A percentile compares a stretch with the other conserved stretches of the same genome.
phyloP scores from a whole-genome alignment of 768 basidiomycete species.

The Rhodotorula paludigena region DNA sequence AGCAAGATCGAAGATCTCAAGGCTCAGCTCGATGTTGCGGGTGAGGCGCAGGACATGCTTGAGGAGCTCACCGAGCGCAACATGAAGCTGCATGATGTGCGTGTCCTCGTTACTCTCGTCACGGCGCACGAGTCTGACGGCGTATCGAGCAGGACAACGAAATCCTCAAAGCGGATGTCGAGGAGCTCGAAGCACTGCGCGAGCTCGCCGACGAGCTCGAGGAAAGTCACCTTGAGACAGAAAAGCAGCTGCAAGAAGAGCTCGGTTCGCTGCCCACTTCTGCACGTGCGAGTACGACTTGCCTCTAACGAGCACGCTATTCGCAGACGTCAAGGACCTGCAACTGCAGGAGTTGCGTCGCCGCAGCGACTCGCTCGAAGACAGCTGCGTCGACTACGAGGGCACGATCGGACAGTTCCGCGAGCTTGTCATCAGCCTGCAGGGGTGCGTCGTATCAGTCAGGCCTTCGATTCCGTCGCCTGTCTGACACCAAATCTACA shows the following conservation, averaged over 20 bases:
- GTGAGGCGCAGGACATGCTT: slow-evolving; percentile 93
- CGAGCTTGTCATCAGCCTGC: slow-evolving; percentile 77
- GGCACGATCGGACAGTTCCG: slow-evolving; percentile 85
- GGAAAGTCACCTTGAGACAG: slow-evolving; percentile 89
- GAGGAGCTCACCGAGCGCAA: slow-evolving; percentile 93
- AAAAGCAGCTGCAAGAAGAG: slow-evolving; percentile 83
- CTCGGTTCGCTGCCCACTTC: slow-evolving; percentile 58
- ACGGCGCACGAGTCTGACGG: neutral
- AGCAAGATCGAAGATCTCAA: slow-evolving; percentile 90
- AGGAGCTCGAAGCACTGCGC: slow-evolving; percentile 90
- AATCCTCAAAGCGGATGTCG: slow-evolving; percentile 91
- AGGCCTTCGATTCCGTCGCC: too few relatives aligned
- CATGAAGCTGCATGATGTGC: slow-evolving; percentile 79
- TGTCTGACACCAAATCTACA: too few relatives aligned
- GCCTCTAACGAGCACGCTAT: too few relatives aligned
- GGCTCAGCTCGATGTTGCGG: slow-evolving; percentile 84
- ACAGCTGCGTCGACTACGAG: slow-evolving; percentile 77
- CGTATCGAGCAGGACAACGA: slow-evolving; percentile 71
- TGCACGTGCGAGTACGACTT: neutral
- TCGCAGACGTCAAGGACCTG: slow-evolving; percentile 55
- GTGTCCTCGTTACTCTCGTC: slow-evolving; percentile 12
- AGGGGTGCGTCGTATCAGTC: slow-evolving; percentile 63
- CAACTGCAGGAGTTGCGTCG: slow-evolving; percentile 63
- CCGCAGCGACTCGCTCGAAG: slow-evolving; percentile 67
- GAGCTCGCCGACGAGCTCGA: slow-evolving; percentile 96